A percentile compares a stretch with the other conserved stretches of the same genome.
Conservation (phyloP, 352 stramenopile genomes). For the Peronosclerospora sorghi region DNA sequence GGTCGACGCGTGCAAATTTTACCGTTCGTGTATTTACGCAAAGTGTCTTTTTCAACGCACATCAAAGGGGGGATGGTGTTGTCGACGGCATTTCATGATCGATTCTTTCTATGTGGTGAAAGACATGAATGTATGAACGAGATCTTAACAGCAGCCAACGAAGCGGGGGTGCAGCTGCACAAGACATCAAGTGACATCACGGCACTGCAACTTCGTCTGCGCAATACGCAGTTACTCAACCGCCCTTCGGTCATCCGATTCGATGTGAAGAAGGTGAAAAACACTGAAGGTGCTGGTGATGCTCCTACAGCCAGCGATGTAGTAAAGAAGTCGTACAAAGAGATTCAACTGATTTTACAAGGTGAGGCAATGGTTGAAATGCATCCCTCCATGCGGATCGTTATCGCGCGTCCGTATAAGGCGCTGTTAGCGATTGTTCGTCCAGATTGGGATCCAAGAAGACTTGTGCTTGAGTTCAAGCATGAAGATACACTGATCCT, state of each 20-base stretch:
- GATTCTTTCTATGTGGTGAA: slow-evolving; percentile 51
- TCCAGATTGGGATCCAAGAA: slow-evolving; percentile 42
- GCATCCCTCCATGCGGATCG: slow-evolving; percentile 42
- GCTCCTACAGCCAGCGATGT: slow-evolving; percentile 15
- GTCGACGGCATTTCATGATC: slow-evolving; percentile 48
- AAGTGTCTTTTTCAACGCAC: slow-evolving; percentile 25
- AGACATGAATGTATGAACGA: slow-evolving; percentile 49
- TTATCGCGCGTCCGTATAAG: slow-evolving; percentile 47
- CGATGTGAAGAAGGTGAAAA: slow-evolving; percentile 39
- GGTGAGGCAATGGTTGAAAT: slow-evolving; percentile 46
- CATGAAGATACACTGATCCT: slow-evolving; percentile 46
- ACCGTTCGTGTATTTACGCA: slow-evolving; percentile 47
- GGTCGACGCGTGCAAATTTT: slow-evolving; percentile 31
- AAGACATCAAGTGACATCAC: slow-evolving; percentile 32
- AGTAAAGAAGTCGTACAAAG: slow-evolving; percentile 23
- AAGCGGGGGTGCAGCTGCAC: slow-evolving; percentile 31
- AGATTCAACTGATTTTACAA: slow-evolving; percentile 63
- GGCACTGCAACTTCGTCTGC: slow-evolving; percentile 42
- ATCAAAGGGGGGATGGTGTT: slow-evolving; percentile 52
- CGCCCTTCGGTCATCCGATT: slow-evolving; percentile 51
- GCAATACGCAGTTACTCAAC: slow-evolving; percentile 44
- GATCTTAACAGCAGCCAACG: slow-evolving; percentile 33
- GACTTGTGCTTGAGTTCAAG: slow-evolving; percentile 52
- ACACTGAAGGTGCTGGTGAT: slow-evolving; percentile 9
- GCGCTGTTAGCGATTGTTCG: slow-evolving; percentile 40